A percentile compares a stretch with the other conserved stretches of the same genome.
These are phyloP conservation scores for Phaeodactylum tricornutum DNA, from an alignment of 108 stramenopile species.

Conservation along the genomic window DNA sequence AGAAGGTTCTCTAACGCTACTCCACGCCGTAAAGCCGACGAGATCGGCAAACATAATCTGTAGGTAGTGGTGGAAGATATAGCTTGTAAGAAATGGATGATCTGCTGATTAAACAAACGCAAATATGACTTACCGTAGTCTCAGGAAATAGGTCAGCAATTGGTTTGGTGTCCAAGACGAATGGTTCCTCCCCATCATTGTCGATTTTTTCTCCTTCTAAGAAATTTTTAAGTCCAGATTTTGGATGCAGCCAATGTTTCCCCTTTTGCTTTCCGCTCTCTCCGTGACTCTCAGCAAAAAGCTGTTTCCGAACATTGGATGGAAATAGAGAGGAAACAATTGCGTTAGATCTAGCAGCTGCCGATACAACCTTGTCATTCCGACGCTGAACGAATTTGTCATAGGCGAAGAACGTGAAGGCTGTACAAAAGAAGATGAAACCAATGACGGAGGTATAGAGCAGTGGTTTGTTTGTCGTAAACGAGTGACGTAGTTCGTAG, in stretches of 20 bases:
- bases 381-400: slow-evolving; percentile 19
- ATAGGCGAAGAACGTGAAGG: slow-evolving; percentile 5
- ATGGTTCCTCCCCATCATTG: neutral
- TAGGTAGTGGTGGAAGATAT: neutral
- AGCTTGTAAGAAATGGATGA: neutral
- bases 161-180: slow-evolving; percentile 18
- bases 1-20: slow-evolving; percentile 22
- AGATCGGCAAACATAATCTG: slow-evolving; percentile 8
- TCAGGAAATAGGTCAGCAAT: slow-evolving; percentile 66
- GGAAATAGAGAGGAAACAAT: slow-evolving; percentile 25
- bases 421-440: slow-evolving; percentile 31
- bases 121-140: slow-evolving; percentile 3
- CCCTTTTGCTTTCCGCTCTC: slow-evolving; percentile 2
- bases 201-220: slow-evolving; percentile 1
- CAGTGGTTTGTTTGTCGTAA: slow-evolving; percentile 24
- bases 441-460: slow-evolving; percentile 30
- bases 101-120: neutral
- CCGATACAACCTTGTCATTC: slow-evolving; percentile 9
- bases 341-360: slow-evolving; percentile 4
- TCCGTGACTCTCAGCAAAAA: slow-evolving; percentile 9
- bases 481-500: neutral
- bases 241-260: neutral
- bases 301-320: slow-evolving; percentile 22
- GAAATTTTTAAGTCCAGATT: neutral
- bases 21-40: slow-evolving; percentile 30